Evolutionary conservation across 2,329 filamentous ascomycete species (phyloP), one percentile per base, ranked within the genome.

Genomic region (Aspergillus carbonarius): DNA sequence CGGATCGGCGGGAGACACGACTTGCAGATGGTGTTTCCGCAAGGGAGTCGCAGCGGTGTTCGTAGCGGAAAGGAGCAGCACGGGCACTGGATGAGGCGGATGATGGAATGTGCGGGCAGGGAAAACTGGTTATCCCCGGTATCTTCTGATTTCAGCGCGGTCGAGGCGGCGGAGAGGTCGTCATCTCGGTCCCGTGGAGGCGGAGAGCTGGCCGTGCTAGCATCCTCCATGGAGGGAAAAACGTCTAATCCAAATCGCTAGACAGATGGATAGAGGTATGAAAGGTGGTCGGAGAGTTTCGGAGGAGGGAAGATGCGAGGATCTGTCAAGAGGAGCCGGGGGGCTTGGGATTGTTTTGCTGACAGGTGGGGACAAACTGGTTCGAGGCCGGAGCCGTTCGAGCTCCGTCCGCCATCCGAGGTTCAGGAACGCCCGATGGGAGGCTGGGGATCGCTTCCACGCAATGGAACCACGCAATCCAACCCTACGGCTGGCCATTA

Each of bases 31-130:
- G 88, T 88, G 69, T 88, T 85, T 27, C 92, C 92, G 72, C 93
- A 97, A 5, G 92, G 92, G 4, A 96, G 78, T 0, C 90, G 90
- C 57, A 92, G 82, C 5, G 92, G 90, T 8, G 85, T 81, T 47
- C 77, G 80, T 30, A 95, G 79, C 1, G 89, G 88, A 44, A 79
- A 79, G 3, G 88, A 90, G 73, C 93, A 96, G 62, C 83, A 78
- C 10, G 83, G 83, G 72, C 93, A 97, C 76, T 96, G 91, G 54
- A 95, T 82, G 40, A 95, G 78, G 44, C 88, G 87, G 61, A 96
- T 81, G 55, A 92, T 79, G 58, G 84, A 78, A 63, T 89, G 82
- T 17, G 85, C 58, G 5, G 52, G 39, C 23, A 35, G 18, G 17
- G 51, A 10, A 30, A 25, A n/a, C 37, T 42, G 39, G 39, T n/a